Base-by-base conservation (phyloP, 1,284 basidiomycete genomes). In the Exobasidium cylindrosporum region DNA sequence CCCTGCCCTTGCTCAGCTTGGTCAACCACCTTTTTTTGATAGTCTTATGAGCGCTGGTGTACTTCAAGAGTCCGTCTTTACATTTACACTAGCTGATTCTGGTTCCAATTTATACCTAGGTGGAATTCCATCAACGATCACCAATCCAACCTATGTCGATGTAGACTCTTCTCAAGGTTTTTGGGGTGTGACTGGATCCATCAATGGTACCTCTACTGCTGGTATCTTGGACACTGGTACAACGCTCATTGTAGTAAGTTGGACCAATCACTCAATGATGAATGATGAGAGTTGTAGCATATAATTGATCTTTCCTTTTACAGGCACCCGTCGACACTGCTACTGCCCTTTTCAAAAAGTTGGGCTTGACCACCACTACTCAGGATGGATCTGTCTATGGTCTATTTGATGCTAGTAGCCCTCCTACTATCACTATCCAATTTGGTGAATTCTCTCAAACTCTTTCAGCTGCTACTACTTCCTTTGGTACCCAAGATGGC, bases 81-180 rank as follows among this genome's bases (percentile, higher is more conserved):
- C 83, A 28, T 84, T 89, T 75, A 84, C 85, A 62, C 82, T 88
- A 69, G 24, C 31, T 23, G 46, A 43, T 11, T 28, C 52, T 14
- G 82, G 83, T 63, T 84, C 84, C 4, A 84, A 86, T 70, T 83
- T 89, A 11, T 84, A 81, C 67, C 79, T 89, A 55, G 88, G 88
- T 52, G 70, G 68, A 4, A 28, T 50, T 28, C 21, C n/a, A 4
- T 28, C 47, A 13, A 50, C 17, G 4, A 24, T 28, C 21, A 65
- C 66, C 43, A 57, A 63, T 26, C 76, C 84, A 58, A 81, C 82
- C 60, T 85, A 81, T 75, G 76, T 81, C 69, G 62, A 59, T 46
- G 71, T 81, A 35, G 72, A 79, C 65, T 62, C 70, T n/a, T 68
- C 62, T 43, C 57, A 75, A 29, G 76, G 77, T 55, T 82, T 79